Evolutionary conservation across 192 early-diverging fungal species (phyloP).

Genomic region (Podila verticillata): DNA sequence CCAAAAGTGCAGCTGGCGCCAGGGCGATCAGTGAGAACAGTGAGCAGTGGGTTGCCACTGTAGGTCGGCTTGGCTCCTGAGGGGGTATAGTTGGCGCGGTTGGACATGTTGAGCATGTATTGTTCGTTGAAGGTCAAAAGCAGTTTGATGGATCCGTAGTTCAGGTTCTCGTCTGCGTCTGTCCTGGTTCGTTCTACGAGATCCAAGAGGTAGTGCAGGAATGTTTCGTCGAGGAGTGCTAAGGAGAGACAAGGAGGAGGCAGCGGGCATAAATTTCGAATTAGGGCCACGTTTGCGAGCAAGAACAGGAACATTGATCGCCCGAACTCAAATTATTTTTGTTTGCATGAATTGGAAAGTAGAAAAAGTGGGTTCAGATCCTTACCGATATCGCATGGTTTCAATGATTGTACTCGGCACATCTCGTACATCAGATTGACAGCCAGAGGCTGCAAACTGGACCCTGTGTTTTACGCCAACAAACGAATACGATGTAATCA

Average conservation of each 20-base stretch:
- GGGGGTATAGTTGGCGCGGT: slow-evolving; percentile 20
- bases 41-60: slow-evolving; percentile 63
- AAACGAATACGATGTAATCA: slow-evolving; percentile 2
- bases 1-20: slow-evolving; percentile 81
- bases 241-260: neutral
- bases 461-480: neutral
- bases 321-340: neutral
- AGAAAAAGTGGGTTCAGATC: neutral
- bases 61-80: slow-evolving; percentile 42
- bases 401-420: slow-evolving; percentile 62
- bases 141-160: slow-evolving; percentile 63
- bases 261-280: neutral
- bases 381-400: slow-evolving; percentile 62
- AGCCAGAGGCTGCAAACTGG: slow-evolving; percentile 53
- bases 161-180: slow-evolving; percentile 63
- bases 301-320: slow-evolving; percentile 1
- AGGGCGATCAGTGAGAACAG: slow-evolving; percentile 57
- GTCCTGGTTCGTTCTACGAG: slow-evolving; percentile 66
- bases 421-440: slow-evolving; percentile 71
- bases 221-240: slow-evolving; percentile 58
- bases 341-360: too few relatives aligned
- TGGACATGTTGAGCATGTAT: slow-evolving; percentile 64
- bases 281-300: neutral
- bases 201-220: slow-evolving; percentile 63
- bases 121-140: slow-evolving; percentile 76